Percentiles rank a stretch among this genome's conserved stretches.
phyloP scores from a whole-genome alignment of 2,329 filamentous ascomycete species.

The Boeremia lycopersici region DNA sequence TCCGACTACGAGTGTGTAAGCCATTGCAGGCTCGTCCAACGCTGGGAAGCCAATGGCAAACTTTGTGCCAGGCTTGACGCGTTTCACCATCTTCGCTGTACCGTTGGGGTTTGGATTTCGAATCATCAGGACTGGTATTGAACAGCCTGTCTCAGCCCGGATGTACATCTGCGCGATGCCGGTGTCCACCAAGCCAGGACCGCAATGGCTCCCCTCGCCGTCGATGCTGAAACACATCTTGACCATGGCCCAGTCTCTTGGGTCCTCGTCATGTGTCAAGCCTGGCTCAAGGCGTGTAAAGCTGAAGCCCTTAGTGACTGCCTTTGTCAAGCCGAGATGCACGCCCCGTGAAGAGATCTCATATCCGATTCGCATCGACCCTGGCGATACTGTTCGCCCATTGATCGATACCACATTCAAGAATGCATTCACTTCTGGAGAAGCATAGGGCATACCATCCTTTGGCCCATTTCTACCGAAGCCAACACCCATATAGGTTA shows the following conservation, averaged over 20 bases:
- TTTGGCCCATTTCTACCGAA: slow-evolving; percentile 41
- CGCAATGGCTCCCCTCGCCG: slow-evolving; percentile 27
- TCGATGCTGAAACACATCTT: slow-evolving; percentile 40
- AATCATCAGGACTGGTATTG: slow-evolving; percentile 37
- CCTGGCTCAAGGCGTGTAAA: slow-evolving; percentile 37
- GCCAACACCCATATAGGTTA: slow-evolving; percentile 47
- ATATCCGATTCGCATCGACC: slow-evolving; percentile 32
- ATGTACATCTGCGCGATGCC: slow-evolving; percentile 47
- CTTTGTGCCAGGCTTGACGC: slow-evolving; percentile 38
- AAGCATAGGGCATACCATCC: slow-evolving; percentile 38
- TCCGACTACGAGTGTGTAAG: slow-evolving; percentile 39
- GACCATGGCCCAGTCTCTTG: slow-evolving; percentile 44
- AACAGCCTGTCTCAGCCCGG: slow-evolving; percentile 32
- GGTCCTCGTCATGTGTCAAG: slow-evolving; percentile 33
- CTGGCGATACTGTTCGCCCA: slow-evolving; percentile 14
- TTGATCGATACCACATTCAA: slow-evolving; percentile 42
- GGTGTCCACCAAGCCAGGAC: slow-evolving; percentile 40
- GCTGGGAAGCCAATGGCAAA: slow-evolving; percentile 35
- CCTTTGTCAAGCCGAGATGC: slow-evolving; percentile 36
- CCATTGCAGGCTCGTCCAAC: slow-evolving; percentile 19
- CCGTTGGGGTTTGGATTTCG: slow-evolving; percentile 40
- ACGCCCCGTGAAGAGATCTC: slow-evolving; percentile 38
- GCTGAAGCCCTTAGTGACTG: slow-evolving; percentile 26
- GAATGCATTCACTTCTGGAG: slow-evolving; percentile 43
- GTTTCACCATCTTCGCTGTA: slow-evolving; percentile 32